Evolutionary conservation across 495 filamentous ascomycete genomes (phyloP).

Genomic region (Cetradonia linearis): DNA sequence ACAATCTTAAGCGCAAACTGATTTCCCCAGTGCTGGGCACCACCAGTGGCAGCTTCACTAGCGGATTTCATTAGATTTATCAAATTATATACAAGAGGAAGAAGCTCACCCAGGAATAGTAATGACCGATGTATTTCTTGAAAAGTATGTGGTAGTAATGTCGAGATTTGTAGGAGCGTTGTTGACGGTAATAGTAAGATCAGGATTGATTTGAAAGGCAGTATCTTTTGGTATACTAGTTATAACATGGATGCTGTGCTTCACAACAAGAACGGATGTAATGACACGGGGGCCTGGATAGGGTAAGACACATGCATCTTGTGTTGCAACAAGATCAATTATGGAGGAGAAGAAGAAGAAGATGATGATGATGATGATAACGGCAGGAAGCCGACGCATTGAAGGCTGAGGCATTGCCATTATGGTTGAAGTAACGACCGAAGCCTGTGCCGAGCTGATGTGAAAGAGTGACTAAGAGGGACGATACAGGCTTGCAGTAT

Average conservation of each 20-base stretch:
- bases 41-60: not conserved
- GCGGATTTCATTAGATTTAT: not conserved
- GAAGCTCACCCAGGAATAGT: constrained; percentile 3
- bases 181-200: constrained; percentile 14
- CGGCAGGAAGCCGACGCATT: not conserved
- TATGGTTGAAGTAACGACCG: not conserved
- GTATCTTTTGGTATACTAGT: constrained; percentile 5
- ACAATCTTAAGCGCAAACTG: not conserved
- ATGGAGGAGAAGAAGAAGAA: not conserved
- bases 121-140: constrained; percentile 1
- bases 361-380: too few relatives aligned
- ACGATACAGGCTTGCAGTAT: not conserved
- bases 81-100: not conserved
- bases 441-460: not conserved
- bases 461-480: not conserved
- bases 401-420: not conserved
- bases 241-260: constrained; percentile 12
- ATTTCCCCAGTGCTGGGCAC: not conserved
- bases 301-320: constrained; percentile 9
- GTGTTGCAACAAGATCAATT: not conserved
- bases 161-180: constrained; percentile 15
- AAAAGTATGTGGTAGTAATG: constrained; percentile 12
- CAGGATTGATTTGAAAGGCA: constrained; percentile 8
- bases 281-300: not conserved
- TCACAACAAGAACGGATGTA: constrained; percentile 10